Base-by-base conservation (phyloP, 371 early-diverging fungal genomes). In the Gilbertella persicaria region DNA sequence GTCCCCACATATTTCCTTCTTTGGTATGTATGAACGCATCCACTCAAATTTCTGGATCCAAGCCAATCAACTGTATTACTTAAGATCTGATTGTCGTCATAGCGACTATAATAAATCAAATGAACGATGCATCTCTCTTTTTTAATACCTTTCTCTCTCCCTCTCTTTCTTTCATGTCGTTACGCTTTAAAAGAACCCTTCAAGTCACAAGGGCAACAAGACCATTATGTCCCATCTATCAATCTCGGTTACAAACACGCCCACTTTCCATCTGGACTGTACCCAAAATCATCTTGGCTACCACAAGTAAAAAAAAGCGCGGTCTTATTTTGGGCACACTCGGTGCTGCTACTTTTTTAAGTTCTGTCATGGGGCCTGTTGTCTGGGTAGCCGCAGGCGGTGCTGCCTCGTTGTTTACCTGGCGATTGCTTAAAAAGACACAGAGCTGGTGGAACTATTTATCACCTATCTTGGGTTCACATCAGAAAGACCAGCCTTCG, bases 361-460 rank as follows among this genome's bases (percentile, higher is more conserved):
- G 73, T 23, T 48, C 64, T 2, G 24, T 73, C 2, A 5, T 71
- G 12, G 77, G 77, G 0, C 77, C 77, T 1, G 45, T 51, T 0
- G 58, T 71, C 1, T 71, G 69, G 63, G 35, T 77, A 0, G 50
- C 62, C 1, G 49, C 64, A 4, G 69, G 73, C 14, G 73, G 73
- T 2, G 49, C 59, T 14, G 69, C 63, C 0, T 62, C 73, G 0
- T 24, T 71, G 1, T 25, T 71, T 3, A 24, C 49, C 3, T 77
- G 73, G 73, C 55, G 73, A 24, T n/a, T 69, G 17, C 67, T 61
- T 50, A 65, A 48, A 12, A 53, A 60, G 19, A 68, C 67, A 7
- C 38, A 50, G n/a, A 50, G 21, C 21, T 64, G 69, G 69, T 69
- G 71, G 68, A 46, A 63, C 8, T 53, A 59, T 7, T 39, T 74